Base-by-base conservation (phyloP, 371 early-diverging fungal genomes). In the Rhizopus delemar region DNA sequence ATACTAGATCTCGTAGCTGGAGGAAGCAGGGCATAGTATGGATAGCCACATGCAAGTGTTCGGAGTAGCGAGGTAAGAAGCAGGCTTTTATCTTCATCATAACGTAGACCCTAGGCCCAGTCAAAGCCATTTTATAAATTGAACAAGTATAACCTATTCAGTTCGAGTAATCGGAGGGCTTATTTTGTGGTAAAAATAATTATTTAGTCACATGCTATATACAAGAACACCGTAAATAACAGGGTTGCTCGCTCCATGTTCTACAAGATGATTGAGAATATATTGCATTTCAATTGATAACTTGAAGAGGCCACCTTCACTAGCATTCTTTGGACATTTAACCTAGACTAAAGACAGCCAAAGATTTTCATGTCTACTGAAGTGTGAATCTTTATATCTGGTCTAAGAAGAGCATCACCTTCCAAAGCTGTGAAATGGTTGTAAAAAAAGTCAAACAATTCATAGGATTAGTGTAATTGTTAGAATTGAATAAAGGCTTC, bases 221-320 rank as follows among this genome's bases (percentile, higher is more conserved):
- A 57, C 41, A 32, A 57, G n/a, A 13, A 57, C 58, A 51, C 58
- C 51, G 33, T 41, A 57, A 57, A 57, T 51, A 57, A 16, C 51
- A 50, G 51, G 58, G 33, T 33, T 57, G 33, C 41, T 57, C 31
- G 41, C 39, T 3, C 50, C 51, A 57, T 57, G 41, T 33, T 51
- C 51, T 7, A 57, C 32, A 15, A 50, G 41, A 32, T 51, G 41
- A 32, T 57, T 51, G 16, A 57, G 41, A 32, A 51, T 51, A 34
- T 15, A 16, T 43, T 57, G 51, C 51, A 57, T 51, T 41, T 57
- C 58, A 15, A 57, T 16, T 29, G 51, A 51, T 33, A 57, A 51
- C 51, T 57, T 57, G 16, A 32, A 41, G 11, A 50, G 15, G 51
- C 51, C 58, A 50, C 51, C 58, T 51, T n/a, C 16, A 51, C 58